Percentiles rank a stretch among this genome's conserved stretches.
Evolutionary conservation across 345 rosid genomes (phyloP).

Genomic region (Citrus cavaleriei): DNA sequence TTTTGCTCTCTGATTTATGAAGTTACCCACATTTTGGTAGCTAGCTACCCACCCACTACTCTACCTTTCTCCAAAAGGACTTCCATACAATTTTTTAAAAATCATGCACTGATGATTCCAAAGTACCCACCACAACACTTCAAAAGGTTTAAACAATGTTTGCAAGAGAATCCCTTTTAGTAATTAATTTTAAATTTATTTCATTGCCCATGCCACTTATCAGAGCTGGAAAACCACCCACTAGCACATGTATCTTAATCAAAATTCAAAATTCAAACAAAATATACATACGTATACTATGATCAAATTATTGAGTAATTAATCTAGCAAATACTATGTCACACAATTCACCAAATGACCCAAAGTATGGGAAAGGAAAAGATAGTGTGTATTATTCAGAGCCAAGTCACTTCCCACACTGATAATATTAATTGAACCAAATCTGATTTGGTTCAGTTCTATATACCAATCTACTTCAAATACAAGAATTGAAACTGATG

Average conservation of each 20-base stretch:
- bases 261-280: constrained; percentile 6
- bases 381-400: constrained; percentile 14
- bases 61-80: constrained; percentile 20
- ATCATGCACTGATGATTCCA: constrained; percentile 21
- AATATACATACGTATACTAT: constrained; percentile 13
- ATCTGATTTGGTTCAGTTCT: constrained; percentile 23
- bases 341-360: constrained; percentile 13
- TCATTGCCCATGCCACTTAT: constrained; percentile 53
- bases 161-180: constrained; percentile 18
- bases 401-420: constrained; percentile 24
- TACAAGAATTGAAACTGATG: constrained; percentile 13
- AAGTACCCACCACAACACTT: constrained; percentile 9
- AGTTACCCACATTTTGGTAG: constrained; percentile 6
- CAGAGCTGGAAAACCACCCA: constrained; percentile 72
- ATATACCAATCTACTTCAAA: constrained; percentile 29
- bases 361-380: constrained; percentile 25
- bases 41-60: neutral
- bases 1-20: constrained; percentile 14
- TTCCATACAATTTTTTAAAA: constrained; percentile 26
- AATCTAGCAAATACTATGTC: constrained; percentile 20
- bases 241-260: constrained; percentile 52
- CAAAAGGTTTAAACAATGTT: constrained; percentile 18
- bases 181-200: constrained; percentile 7
- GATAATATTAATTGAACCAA: constrained; percentile 18
- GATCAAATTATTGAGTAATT: constrained; percentile 19